Conservation (phyloP, 495 filamentous ascomycete genomes). For the Penicillium subrubescens region DNA sequence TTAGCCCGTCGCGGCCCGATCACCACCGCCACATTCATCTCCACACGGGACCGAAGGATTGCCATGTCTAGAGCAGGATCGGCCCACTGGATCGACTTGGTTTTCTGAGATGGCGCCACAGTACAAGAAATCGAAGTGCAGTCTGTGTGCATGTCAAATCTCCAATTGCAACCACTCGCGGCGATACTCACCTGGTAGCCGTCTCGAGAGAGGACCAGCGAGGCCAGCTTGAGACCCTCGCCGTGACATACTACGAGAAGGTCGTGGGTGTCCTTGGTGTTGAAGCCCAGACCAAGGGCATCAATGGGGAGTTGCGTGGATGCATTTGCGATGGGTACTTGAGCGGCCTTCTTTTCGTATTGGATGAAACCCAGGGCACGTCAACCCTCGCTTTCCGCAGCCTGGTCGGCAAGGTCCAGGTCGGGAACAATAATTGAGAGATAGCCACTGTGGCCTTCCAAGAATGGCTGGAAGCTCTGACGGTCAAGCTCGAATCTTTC, state of each 20-base stretch:
- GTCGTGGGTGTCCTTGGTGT: background rate
- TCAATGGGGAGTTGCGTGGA: conserved; percentile 11
- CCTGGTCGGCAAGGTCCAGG: background rate
- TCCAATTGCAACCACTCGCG: too few species aligned
- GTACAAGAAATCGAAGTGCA: too few species aligned
- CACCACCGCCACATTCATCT: too few species aligned
- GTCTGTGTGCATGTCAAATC: too few species aligned
- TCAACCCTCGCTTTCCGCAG: background rate
- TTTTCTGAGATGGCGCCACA: too few species aligned
- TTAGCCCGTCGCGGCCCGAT: too few species aligned
- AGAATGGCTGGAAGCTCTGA: background rate
- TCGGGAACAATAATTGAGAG: background rate
- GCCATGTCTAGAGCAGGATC: too few species aligned
- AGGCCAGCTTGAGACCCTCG: conserved; percentile 33
- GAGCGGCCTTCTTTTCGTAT: conserved; percentile 12
- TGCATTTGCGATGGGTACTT: conserved; percentile 10
- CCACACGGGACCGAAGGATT: too few species aligned
- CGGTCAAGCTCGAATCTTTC: background rate
- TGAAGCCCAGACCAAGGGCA: conserved; percentile 8
- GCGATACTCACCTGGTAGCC: conserved; percentile 19
- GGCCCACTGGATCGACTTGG: too few species aligned
- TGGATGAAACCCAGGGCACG: conserved; percentile 8
- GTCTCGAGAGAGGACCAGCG: conserved; percentile 26
- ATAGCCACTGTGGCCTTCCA: background rate
- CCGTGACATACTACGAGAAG: conserved; percentile 24